Conservation (phyloP, 192 early-diverging fungal genomes). For the Martensiomyces pterosporus region DNA sequence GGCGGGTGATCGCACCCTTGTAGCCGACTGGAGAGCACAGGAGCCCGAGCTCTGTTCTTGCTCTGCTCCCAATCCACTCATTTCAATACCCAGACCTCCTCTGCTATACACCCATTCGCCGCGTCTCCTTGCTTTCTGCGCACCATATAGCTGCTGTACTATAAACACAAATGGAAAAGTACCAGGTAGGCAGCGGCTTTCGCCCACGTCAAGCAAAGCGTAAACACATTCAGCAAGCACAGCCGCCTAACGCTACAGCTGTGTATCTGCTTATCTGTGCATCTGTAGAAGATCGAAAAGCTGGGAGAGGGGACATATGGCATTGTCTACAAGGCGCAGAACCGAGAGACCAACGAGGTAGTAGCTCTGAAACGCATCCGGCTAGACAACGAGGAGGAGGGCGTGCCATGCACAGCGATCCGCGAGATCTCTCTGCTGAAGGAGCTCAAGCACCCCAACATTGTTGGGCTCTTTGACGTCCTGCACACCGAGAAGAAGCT, state of each 20-base stretch:
- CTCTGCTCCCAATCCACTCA: too few species aligned
- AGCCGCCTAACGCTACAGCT: too few species aligned
- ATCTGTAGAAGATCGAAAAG: slow-evolving; percentile 98
- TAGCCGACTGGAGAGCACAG: too few species aligned
- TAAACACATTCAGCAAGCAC: too few species aligned
- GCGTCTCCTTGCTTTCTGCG: too few species aligned
- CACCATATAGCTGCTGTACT: slow-evolving; percentile 11
- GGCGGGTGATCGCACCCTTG: too few species aligned
- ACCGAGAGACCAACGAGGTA: slow-evolving; percentile 90
- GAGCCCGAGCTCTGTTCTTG: too few species aligned
- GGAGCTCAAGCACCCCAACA: slow-evolving; percentile 76
- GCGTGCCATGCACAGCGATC: slow-evolving; percentile 72
- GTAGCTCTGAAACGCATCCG: slow-evolving; percentile 95
- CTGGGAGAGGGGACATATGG: slow-evolving; percentile 98
- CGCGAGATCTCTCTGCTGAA: slow-evolving; percentile 79
- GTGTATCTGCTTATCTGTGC: too few species aligned
- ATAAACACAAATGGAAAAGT: slow-evolving; percentile 55
- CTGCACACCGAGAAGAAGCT: slow-evolving; percentile 97
- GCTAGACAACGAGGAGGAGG: slow-evolving; percentile 86
- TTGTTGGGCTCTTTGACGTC: slow-evolving; percentile 87
- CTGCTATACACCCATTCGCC: too few species aligned
- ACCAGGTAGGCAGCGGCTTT: too few species aligned
- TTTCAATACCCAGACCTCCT: too few species aligned
- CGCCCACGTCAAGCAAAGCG: too few species aligned
- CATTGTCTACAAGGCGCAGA: slow-evolving; percentile 99